Percentiles rank a stretch among this genome's conserved stretches.
phyloP scores from a whole-genome alignment of 305 asterid species.

The Rubia tinctorum region DNA sequence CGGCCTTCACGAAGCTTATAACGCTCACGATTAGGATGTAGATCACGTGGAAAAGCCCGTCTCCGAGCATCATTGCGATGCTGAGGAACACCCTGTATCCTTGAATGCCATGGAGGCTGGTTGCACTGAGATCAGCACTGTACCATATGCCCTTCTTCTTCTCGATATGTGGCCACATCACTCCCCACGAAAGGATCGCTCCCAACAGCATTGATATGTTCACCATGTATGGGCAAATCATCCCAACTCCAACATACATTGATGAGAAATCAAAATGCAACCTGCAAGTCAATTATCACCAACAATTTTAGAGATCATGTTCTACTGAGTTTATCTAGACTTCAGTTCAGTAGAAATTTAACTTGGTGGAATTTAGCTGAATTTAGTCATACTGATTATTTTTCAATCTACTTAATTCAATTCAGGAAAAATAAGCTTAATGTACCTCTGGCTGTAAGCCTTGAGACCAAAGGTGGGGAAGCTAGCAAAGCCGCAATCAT shows the following conservation, averaged over 20 bases:
- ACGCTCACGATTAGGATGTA: constrained; percentile 32
- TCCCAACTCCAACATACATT: constrained; percentile 72
- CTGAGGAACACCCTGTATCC: constrained; percentile 46
- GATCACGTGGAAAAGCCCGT: constrained; percentile 59
- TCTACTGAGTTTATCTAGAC: no score
- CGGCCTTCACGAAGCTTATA: constrained; percentile 11
- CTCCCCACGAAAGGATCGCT: constrained; percentile 71
- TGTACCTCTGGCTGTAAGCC: constrained; percentile 10
- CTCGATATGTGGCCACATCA: constrained; percentile 64
- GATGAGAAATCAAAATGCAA: constrained; percentile 71
- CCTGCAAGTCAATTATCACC: constrained; percentile 27
- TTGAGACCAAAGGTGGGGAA: constrained; percentile 28
- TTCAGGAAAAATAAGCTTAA: neutral
- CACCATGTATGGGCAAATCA: constrained; percentile 78
- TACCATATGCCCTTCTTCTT: constrained; percentile 62
- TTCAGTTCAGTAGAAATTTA: no score
- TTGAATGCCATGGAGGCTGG: constrained; percentile 64
- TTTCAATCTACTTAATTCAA: no score
- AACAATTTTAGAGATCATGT: no score
- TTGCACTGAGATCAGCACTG: constrained; percentile 27
- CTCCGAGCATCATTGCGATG: constrained; percentile 70
- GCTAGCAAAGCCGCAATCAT: constrained; percentile 57
- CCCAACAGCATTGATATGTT: constrained; percentile 60
- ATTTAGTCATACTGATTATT: no score
- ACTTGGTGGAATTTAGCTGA: no score